Conservation (phyloP, 169 alveolate genomes). For the Plasmodium berghei region DNA sequence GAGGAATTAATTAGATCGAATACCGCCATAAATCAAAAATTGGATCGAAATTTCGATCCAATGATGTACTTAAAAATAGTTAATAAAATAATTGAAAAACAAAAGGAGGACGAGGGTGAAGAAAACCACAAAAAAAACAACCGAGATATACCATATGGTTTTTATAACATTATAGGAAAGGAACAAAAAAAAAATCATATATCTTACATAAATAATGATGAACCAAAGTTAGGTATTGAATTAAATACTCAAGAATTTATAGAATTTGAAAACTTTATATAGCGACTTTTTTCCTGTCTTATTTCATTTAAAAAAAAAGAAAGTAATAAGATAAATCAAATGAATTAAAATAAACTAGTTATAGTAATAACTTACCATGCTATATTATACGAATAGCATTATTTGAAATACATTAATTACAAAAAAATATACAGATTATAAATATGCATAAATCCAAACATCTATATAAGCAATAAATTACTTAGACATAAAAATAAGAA, state of each 20-base stretch:
- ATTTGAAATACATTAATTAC: too few species aligned
- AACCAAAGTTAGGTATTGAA: slow-evolving; percentile 18
- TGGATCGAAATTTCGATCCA: background rate
- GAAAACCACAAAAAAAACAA: background rate
- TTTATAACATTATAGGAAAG: background rate
- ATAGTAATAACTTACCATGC: too few species aligned
- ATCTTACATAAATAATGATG: slow-evolving; percentile 8
- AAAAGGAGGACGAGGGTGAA: background rate
- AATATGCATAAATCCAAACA: too few species aligned
- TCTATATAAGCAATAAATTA: too few species aligned
- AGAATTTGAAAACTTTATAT: slow-evolving; percentile 62
- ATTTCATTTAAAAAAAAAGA: too few species aligned
- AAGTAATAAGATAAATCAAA: too few species aligned
- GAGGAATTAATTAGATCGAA: background rate
- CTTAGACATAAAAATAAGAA: too few species aligned
- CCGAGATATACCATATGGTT: background rate
- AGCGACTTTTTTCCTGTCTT: background rate
- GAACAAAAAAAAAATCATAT: background rate
- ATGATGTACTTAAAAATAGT: slow-evolving; percentile 21
- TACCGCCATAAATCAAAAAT: slow-evolving; percentile 3
- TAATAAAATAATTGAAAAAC: slow-evolving; percentile 57
- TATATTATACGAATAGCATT: too few species aligned
- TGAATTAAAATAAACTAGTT: too few species aligned
- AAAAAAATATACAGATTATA: too few species aligned
- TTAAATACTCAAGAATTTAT: slow-evolving; percentile 71